Evolutionary conservation across 352 stramenopile species (phyloP), one percentile per base, ranked within the genome.

Genomic region (Phytopythium chamaehyphon): DNA sequence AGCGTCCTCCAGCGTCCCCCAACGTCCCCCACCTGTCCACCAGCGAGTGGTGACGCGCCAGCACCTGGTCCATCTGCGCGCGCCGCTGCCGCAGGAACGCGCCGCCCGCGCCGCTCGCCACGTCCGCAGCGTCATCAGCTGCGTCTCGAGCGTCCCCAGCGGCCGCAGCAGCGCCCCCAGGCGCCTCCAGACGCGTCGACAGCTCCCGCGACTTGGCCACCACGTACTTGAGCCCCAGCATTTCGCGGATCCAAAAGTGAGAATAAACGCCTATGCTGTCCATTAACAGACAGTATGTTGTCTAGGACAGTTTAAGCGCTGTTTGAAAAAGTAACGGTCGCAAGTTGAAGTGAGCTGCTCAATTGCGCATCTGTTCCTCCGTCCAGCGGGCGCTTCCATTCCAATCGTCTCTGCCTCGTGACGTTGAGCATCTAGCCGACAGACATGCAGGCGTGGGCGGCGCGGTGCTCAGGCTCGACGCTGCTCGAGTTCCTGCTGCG

Each of bases 121-220:
- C 0, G 14, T 50, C 31, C 0, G 52, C 23, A 10, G 39, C 38
- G 47, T 39, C 36, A 6, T 59, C 52, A 43, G 55, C 16, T 16
- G 54, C 40, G 2, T 50, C 57, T 16, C 50, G n/a, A n/a, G n/a
- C 22, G 10, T 21, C 51, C 6, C 22, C 43, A 16, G 51, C 15
- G 5, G 60, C 45, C 37, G 55, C 61, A 22, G 33, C 61, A 24
- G 57, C 70, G 9, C 55, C 51, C 19, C 45, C 54, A 1, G 53
- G 67, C 23, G 71, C 49, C 71, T 89, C 76, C 1, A 88, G 64
- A 47, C 62, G 79, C 33, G 69, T 76, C 40, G 76, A 76, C 42
- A 88, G 63, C 59, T 86, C 79, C 37, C 73, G 83, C 48, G 76
- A 88, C 71, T 90, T 90, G 59, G 73, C 74, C 42, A 90, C 75